A percentile compares a stretch with the other conserved stretches of the same genome.
phyloP scores from a whole-genome alignment of 345 rosid species.

The Iberis pinnata region DNA sequence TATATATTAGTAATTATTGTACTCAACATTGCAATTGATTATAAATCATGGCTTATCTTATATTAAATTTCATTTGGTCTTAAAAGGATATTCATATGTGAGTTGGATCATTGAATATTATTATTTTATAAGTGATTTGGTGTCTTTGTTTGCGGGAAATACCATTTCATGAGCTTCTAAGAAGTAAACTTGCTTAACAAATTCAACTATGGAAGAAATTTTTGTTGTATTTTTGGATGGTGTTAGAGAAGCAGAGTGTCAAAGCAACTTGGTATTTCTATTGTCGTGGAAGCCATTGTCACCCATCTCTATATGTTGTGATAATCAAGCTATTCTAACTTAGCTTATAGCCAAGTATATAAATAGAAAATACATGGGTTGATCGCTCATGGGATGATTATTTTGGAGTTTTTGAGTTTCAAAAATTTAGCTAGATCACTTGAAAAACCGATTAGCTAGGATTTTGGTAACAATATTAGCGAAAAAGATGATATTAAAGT shows the following conservation, averaged over 20 bases:
- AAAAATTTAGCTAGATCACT: neutral
- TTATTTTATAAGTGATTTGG: slow-evolving; percentile 2
- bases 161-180: neutral
- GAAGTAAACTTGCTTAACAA: slow-evolving; percentile 1
- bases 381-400: neutral
- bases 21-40: neutral
- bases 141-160: slow-evolving; percentile 7
- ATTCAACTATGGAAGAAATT: slow-evolving; percentile 8
- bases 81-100: neutral
- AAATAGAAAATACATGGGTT: neutral
- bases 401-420: neutral
- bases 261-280: slow-evolving; percentile 2
- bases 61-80: neutral
- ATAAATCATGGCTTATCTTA: neutral
- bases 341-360: neutral
- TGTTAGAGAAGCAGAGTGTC: slow-evolving; percentile 3
- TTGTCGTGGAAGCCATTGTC: slow-evolving; percentile 1
- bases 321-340: neutral
- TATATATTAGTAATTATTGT: neutral
- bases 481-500: neutral
- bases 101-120: slow-evolving; percentile 10
- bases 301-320: neutral
- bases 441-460: too few species aligned
- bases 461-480: neutral
- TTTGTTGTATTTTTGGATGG: neutral